Base-by-base conservation (phyloP, 169 alveolate species). In the Eimeria mitis region DNA sequence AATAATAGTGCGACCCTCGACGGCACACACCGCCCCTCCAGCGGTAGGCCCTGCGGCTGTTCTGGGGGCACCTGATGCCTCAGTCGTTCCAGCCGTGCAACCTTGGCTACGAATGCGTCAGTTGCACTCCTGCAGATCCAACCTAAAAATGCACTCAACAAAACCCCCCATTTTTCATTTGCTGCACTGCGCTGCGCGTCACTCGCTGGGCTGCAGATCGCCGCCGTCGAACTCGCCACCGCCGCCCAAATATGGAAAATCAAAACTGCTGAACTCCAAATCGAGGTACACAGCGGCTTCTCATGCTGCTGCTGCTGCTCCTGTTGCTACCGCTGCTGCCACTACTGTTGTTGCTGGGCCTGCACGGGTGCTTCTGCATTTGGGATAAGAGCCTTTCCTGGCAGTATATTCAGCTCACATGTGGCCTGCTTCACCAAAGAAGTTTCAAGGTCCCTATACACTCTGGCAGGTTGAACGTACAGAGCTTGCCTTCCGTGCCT, bases 201-300 rank as follows among this genome's bases (percentile, higher is more conserved):
- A 42, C 11, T 71, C 54, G 81, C 11, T 71, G 54, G 54, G 81
- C 54, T 4, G 52, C 81, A 71, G 81, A 71, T 14, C 54, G 54
- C 81, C 81, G 81, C 81, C 37, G 54, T 75, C 75, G 90, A 83
- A 37, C 28, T 83, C 25, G 14, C 42, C 90, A 75, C 90, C 25
- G 90, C 90, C 42, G 90, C 90, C 28, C 31, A 13, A 3, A 83
- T 83, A n/a, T 83, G 90, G 90, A 49, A 56, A 37, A 83, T 83
- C 9, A 83, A 49, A 54, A 83, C 90, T 56, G 73, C 75, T 7
- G 90, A 83, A 59, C 73, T 83, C 71, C 59, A 56, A 31, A 54
- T 83, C 44, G 75, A 83, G 73, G 90, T 83, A 83, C 37, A 13
- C 70, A 78, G 23, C 14, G 23, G 25, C 89, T 47, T 28, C 42